These are phyloP conservation scores for Eucalyptus decipiens DNA, from an alignment of 345 rosid species.

Conservation along the genomic window DNA sequence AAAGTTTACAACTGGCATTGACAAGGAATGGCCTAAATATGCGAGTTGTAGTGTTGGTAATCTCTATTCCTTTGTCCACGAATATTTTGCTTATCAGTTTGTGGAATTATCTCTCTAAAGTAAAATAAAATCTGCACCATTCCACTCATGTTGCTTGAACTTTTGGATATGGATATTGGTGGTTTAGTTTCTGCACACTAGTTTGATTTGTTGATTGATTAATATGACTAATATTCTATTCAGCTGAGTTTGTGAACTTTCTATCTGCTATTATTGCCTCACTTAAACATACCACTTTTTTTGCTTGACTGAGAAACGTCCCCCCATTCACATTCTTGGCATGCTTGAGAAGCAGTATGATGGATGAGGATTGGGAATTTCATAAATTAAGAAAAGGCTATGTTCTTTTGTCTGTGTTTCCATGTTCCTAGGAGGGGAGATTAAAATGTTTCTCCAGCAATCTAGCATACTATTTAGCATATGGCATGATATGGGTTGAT, in stretches of 20 bases:
- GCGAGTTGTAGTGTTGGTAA: slow-evolving; percentile 65
- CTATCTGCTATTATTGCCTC: background rate
- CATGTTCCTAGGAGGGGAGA: background rate
- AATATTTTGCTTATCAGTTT: background rate
- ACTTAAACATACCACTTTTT: background rate
- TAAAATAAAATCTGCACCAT: background rate
- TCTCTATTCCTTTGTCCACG: background rate
- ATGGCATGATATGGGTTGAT: background rate
- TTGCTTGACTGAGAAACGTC: background rate
- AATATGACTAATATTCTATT: background rate
- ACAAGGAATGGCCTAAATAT: slow-evolving; percentile 49
- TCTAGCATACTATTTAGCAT: background rate
- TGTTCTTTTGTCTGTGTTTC: background rate
- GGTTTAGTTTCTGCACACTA: background rate
- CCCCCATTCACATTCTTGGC: background rate
- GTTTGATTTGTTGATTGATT: background rate
- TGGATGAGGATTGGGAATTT: background rate
- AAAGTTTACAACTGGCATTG: slow-evolving; percentile 50
- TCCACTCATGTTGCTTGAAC: background rate
- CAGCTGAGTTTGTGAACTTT: background rate
- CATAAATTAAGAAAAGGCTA: background rate
- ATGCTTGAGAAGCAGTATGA: background rate
- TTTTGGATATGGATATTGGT: background rate
- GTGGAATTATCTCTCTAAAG: background rate
- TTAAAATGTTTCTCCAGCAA: background rate